Percentiles rank a stretch among this genome's conserved stretches.
Conservation (phyloP, 805 yeast genomes). For the Soucietia sequanensis region DNA sequence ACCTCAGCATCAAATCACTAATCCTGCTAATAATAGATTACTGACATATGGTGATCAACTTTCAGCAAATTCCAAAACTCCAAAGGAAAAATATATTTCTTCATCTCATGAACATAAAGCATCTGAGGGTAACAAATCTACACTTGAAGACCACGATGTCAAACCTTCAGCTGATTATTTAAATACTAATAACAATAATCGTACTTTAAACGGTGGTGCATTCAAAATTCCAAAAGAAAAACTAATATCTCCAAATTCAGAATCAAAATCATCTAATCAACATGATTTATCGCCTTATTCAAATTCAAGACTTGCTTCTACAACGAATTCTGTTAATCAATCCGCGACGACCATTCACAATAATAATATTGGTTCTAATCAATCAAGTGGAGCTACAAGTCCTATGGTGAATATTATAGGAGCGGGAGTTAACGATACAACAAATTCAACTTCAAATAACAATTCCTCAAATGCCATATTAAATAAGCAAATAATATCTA, state of each 20-base stretch:
- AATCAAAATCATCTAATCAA: background rate
- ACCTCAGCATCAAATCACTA: too few species aligned
- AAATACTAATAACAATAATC: background rate
- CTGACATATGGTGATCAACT: too few species aligned
- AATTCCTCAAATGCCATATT: constrained; percentile 7
- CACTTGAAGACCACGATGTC: too few species aligned
- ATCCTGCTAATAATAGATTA: too few species aligned
- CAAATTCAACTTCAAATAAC: background rate
- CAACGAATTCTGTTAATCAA: background rate
- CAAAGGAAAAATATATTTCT: too few species aligned
- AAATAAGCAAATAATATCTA: constrained; percentile 34
- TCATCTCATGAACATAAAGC: too few species aligned
- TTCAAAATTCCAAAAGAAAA: constrained; percentile 2
- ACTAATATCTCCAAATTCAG: background rate
- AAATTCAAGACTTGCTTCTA: background rate
- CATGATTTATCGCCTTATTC: background rate
- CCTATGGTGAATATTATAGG: background rate
- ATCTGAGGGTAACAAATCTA: too few species aligned
- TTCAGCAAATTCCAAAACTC: too few species aligned
- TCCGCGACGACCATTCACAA: too few species aligned
- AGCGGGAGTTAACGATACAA: background rate
- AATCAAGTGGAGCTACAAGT: background rate
- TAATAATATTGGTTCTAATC: background rate
- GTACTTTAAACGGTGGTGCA: background rate
- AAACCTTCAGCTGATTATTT: too few species aligned